Percentiles rank a stretch among this genome's conserved stretches.
Conservation (phyloP, 345 rosid species). For the Cardamine chenopodiifolia region DNA sequence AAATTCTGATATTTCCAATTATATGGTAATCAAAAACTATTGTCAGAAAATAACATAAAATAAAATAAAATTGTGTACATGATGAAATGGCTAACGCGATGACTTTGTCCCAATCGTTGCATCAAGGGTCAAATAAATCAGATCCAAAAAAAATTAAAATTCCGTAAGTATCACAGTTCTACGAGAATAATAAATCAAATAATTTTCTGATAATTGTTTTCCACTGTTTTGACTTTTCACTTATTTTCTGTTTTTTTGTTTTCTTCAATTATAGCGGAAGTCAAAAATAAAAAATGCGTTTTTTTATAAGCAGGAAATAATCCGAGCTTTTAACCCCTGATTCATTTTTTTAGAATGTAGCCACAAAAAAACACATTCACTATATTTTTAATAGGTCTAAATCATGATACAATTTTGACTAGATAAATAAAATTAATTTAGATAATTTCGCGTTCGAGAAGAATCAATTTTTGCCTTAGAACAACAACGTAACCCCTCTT, state of each 20-base stretch:
- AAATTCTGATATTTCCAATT: background rate
- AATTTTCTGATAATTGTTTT: background rate
- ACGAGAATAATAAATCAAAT: background rate
- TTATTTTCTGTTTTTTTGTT: background rate
- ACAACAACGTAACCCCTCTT: too few species aligned
- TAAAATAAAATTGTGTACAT: background rate
- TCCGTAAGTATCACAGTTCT: background rate
- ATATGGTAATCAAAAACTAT: background rate
- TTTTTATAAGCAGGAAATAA: too few species aligned
- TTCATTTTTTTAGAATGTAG: too few species aligned
- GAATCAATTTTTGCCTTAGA: too few species aligned
- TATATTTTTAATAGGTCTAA: too few species aligned
- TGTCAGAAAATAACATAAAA: background rate
- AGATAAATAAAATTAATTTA: too few species aligned
- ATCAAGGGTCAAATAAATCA: slow-evolving; percentile 31
- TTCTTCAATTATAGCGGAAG: background rate
- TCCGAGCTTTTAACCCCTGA: too few species aligned
- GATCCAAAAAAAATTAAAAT: slow-evolving; percentile 1
- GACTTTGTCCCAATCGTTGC: slow-evolving; percentile 25
- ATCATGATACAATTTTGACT: too few species aligned
- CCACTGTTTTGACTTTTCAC: background rate
- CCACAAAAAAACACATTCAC: too few species aligned
- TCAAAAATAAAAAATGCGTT: background rate
- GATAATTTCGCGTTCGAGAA: too few species aligned
- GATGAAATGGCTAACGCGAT: slow-evolving; percentile 9